Evolutionary conservation across 495 filamentous ascomycete species (phyloP).

Genomic region (Lepidopterella palustris): DNA sequence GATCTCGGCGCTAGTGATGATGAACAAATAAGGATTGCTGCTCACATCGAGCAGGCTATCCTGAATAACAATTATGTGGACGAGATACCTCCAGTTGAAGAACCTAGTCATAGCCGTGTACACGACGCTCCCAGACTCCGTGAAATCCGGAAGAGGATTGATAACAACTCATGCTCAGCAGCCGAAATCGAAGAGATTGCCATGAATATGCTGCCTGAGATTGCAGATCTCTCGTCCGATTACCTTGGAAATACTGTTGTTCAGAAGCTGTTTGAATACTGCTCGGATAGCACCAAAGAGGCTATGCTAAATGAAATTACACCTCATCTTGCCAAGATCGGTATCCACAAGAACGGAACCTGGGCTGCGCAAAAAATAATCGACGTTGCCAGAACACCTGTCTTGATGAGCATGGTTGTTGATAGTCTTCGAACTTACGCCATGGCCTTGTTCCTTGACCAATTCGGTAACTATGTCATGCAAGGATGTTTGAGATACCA

Average conservation of each 20-base stretch:
- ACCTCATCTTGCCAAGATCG: constrained; percentile 91
- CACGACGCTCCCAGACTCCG: constrained; percentile 94
- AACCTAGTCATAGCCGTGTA: constrained; percentile 82
- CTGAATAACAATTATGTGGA: constrained; percentile 62
- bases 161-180: constrained; percentile 79
- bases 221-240: constrained; percentile 88
- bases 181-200: constrained; percentile 91
- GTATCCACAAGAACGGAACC: constrained; percentile 97
- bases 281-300: constrained; percentile 82
- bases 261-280: constrained; percentile 95
- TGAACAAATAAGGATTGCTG: constrained; percentile 63
- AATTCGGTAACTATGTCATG: constrained; percentile 97
- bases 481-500: constrained; percentile 93
- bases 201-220: constrained; percentile 86
- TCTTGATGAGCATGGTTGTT: constrained; percentile 78
- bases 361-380: constrained; percentile 99
- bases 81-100: constrained; percentile 84
- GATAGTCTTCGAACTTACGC: constrained; percentile 77
- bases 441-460: constrained; percentile 86
- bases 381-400: constrained; percentile 79
- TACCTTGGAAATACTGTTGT: constrained; percentile 99
- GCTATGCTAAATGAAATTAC: constrained; percentile 83
- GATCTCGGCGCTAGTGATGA: constrained; percentile 86
- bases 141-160: constrained; percentile 94
- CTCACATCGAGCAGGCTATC: constrained; percentile 69